Percentiles rank a stretch among this genome's conserved stretches.
phyloP scores from a whole-genome alignment of 345 rosid species.

The Laguncularia racemosa region DNA sequence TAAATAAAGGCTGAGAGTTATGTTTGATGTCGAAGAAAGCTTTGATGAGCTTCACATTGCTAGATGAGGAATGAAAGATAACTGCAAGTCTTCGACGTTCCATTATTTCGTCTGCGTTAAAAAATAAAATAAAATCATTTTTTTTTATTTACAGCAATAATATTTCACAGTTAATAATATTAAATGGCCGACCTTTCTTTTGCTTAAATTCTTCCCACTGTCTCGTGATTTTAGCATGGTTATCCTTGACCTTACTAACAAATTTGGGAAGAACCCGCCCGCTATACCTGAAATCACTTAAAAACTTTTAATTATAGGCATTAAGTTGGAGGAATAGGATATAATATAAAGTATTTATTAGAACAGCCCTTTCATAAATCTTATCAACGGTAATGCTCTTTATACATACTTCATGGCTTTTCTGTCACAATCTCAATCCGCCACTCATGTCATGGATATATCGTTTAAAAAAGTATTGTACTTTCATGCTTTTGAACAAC shows the following conservation, averaged over 20 bases:
- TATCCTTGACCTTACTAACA: conserved; percentile 3
- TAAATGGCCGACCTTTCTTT: conserved; percentile 6
- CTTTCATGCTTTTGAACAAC: too few species aligned
- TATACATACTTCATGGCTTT: too few species aligned
- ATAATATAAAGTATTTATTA: too few species aligned
- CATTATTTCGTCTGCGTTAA: conserved; percentile 27
- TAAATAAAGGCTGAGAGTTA: conserved; percentile 28
- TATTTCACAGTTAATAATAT: background rate
- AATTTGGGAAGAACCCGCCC: conserved; percentile 1
- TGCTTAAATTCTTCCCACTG: conserved; percentile 9
- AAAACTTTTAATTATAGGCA: too few species aligned
- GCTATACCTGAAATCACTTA: conserved; percentile 5
- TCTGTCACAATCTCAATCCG: too few species aligned
- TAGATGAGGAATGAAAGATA: conserved; percentile 19
- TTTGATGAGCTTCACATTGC: conserved; percentile 31
- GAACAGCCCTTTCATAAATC: too few species aligned
- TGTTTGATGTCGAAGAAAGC: conserved; percentile 31
- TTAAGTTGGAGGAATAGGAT: too few species aligned
- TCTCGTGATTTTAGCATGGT: conserved; percentile 2
- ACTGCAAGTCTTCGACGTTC: conserved; percentile 19
- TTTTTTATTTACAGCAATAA: background rate
- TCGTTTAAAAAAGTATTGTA: too few species aligned
- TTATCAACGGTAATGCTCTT: too few species aligned
- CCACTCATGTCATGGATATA: too few species aligned
- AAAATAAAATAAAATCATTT: background rate